Percentiles rank a stretch among this genome's conserved stretches.
Evolutionary conservation across 192 early-diverging fungal species (phyloP).

Genomic region (Phycomyces blakesleeanus): DNA sequence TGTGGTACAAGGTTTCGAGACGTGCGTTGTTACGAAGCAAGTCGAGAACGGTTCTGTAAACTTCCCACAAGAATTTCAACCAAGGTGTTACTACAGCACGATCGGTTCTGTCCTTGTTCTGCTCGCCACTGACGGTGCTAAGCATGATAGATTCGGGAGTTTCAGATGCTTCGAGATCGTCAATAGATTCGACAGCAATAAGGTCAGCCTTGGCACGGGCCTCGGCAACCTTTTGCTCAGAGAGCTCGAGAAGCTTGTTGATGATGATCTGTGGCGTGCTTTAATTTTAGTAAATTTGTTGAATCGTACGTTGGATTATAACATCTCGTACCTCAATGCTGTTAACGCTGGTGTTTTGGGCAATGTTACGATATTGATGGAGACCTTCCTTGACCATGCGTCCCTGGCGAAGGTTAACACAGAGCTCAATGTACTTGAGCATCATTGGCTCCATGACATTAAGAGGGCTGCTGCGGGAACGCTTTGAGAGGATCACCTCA

Average conservation of each 20-base stretch:
- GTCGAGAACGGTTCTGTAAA: conserved; percentile 96
- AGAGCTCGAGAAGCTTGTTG: conserved; percentile 77
- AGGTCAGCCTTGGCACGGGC: conserved; percentile 92
- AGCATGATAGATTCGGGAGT: conserved; percentile 96
- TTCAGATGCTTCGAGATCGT: conserved; percentile 95
- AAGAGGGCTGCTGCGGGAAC: conserved; percentile 78
- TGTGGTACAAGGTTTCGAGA: conserved; percentile 93
- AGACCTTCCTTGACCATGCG: conserved; percentile 94
- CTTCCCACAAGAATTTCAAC: conserved; percentile 99
- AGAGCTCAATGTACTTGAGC: conserved; percentile 88
- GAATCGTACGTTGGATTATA: neutral
- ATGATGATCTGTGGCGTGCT: conserved; percentile 64
- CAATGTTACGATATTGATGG: conserved; percentile 97
- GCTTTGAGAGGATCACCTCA: conserved; percentile 89
- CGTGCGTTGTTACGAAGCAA: conserved; percentile 95
- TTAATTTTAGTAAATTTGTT: neutral
- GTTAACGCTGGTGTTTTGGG: conserved; percentile 89
- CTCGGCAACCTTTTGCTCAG: conserved; percentile 82
- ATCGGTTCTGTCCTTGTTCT: conserved; percentile 94
- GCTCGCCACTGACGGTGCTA: conserved; percentile 90
- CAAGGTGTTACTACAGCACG: conserved; percentile 98
- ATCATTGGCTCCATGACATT: conserved; percentile 87
- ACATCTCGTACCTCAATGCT: conserved; percentile 69
- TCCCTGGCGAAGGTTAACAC: conserved; percentile 82
- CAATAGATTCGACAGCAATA: conserved; percentile 77